Evolutionary conservation across 495 filamentous ascomycete genomes (phyloP), one percentile per base, ranked within the genome.

Genomic region (Immersiella caudata): DNA sequence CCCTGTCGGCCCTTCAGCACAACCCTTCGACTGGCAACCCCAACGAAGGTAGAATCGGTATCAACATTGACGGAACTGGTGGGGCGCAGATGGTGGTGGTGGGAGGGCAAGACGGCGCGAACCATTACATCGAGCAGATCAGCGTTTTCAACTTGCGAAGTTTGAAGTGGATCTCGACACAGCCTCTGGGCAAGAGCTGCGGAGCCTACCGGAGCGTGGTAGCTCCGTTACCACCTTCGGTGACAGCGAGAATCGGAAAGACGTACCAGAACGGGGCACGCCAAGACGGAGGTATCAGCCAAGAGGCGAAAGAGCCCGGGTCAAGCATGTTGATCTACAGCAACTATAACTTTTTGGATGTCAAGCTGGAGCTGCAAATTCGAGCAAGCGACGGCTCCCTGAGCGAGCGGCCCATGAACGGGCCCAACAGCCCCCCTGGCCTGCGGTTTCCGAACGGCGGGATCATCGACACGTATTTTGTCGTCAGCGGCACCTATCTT

Each of bases 11-110:
- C 1, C 88, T 97, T 21, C 90, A 94, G 62, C 91, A 96, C 73
- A 97, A 97, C 68, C 93, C 91, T 1, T 88, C 92, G 1, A 89
- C 88, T 11, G 79, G 86, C 21, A 90, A 90, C 66, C 90, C 91
- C 5, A 93, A 97, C 74, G 91, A 94, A 74, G 93, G 93, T 22
- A 86, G 88, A 0, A 87, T 97, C 64, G 94, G 95, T 1, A 89
- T 96, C 40, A 89, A 87, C 67, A 86, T 97, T 51, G 93, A 98
- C 78, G 94, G 96, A 0, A 87, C 87, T 33, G 95, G 96, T 9
- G 95, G 96, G 16, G 93, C 96, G 1, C 94, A 99, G 79, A 96
- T 99, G 96, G 87, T 99, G 12, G 89, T 99, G 9, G 94, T 98
- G 18, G 95, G 95, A 57, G 95, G 95, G 5, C 95, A 99, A 74